These are phyloP conservation scores for Candida coleopterorum DNA, from an alignment of 805 yeast species.

Conservation along the genomic window DNA sequence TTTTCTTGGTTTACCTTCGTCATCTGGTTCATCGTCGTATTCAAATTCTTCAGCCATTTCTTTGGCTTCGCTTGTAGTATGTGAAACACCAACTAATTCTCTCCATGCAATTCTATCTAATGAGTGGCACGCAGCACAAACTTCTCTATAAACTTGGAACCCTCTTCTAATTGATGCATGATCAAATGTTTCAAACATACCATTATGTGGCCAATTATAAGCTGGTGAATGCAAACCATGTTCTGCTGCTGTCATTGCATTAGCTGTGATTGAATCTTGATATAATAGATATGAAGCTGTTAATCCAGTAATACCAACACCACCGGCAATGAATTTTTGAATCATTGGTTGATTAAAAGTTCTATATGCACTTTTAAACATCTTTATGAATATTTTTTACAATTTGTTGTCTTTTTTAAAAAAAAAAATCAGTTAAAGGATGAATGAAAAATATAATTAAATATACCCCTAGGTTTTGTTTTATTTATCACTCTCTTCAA, in stretches of 20 bases:
- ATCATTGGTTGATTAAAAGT: slow-evolving; percentile 15
- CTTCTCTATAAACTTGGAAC: slow-evolving; percentile 97
- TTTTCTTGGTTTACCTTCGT: slow-evolving; percentile 95
- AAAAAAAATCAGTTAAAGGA: no score
- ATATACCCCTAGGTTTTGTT: no score
- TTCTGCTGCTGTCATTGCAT: slow-evolving; percentile 98
- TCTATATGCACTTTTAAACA: slow-evolving; percentile 11
- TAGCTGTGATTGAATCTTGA: slow-evolving; percentile 80
- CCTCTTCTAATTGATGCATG: slow-evolving; percentile 98
- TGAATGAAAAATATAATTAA: no score
- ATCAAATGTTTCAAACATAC: slow-evolving; percentile 86
- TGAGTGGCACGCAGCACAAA: slow-evolving; percentile 98
- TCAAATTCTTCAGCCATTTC: slow-evolving; percentile 94
- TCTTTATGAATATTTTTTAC: not conserved
- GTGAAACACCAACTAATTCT: slow-evolving; percentile 94
- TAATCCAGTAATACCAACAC: slow-evolving; percentile 71
- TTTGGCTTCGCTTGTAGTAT: slow-evolving; percentile 83
- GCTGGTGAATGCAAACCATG: slow-evolving; percentile 97
- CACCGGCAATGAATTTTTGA: slow-evolving; percentile 54
- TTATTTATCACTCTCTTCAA: no score
- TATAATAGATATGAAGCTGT: slow-evolving; percentile 78
- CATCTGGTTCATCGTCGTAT: slow-evolving; percentile 95
- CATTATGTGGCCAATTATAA: slow-evolving; percentile 90
- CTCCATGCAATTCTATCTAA: slow-evolving; percentile 98
- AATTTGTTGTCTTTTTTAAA: not conserved